Conservation (phyloP, 2,329 filamentous ascomycete genomes). For the Paraphoma chrysanthemicola region DNA sequence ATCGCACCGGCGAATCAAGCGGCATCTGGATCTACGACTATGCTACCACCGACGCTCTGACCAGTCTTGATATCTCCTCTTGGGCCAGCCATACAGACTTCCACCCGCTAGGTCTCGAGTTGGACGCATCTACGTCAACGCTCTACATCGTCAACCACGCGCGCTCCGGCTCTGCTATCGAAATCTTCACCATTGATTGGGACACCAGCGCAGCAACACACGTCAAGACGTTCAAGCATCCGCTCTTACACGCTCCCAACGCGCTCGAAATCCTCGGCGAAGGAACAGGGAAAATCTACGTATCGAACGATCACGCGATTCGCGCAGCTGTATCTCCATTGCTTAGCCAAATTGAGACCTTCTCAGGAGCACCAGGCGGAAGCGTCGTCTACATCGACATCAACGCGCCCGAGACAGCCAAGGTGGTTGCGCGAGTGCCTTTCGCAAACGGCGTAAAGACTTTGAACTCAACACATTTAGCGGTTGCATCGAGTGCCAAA, state of each 20-base stretch:
- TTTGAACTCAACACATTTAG: conserved; percentile 45
- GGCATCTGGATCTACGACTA: conserved; percentile 52
- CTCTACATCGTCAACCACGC: conserved; percentile 53
- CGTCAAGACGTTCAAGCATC: conserved; percentile 40
- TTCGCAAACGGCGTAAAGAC: conserved; percentile 53
- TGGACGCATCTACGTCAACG: conserved; percentile 40
- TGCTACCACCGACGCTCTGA: conserved; percentile 22
- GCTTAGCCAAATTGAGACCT: conserved; percentile 49
- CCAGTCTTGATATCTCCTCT: conserved; percentile 1
- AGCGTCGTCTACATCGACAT: conserved; percentile 47
- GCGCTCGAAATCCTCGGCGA: conserved; percentile 43
- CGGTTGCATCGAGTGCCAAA: conserved; percentile 48
- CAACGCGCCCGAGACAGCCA: conserved; percentile 9
- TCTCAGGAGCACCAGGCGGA: conserved; percentile 44
- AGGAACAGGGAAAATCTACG: conserved; percentile 39
- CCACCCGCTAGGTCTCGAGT: conserved; percentile 53
- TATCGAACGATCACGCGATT: conserved; percentile 55
- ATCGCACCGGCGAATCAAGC: conserved; percentile 25
- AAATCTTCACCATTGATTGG: conserved; percentile 43
- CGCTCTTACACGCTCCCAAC: conserved; percentile 48
- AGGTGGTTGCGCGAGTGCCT: conserved; percentile 40
- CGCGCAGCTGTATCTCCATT: conserved; percentile 27
- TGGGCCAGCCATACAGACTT: conserved; percentile 32
- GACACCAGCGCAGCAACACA: conserved; percentile 32
- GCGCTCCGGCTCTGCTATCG: conserved; percentile 33